These are phyloP conservation scores for Litchi chinensis DNA, from an alignment of 345 rosid genomes.

Conservation along the genomic window DNA sequence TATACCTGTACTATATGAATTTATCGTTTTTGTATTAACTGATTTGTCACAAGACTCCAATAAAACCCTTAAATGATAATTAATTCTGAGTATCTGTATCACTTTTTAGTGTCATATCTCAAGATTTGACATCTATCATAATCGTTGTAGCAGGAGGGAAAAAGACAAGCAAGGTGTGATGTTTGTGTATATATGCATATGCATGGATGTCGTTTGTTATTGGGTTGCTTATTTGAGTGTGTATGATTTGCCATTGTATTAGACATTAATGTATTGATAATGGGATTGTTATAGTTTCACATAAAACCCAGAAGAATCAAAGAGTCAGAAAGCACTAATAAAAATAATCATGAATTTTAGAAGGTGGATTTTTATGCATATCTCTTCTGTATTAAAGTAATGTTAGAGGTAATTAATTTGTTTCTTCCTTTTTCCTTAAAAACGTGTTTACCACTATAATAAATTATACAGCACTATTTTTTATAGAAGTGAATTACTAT, in stretches of 20 bases:
- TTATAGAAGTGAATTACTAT: too few species aligned
- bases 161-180: background rate
- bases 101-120: background rate
- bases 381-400: background rate
- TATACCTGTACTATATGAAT: too few species aligned
- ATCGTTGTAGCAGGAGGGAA: background rate
- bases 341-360: background rate
- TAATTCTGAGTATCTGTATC: background rate
- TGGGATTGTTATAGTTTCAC: background rate
- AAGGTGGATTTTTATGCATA: background rate
- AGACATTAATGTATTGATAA: background rate
- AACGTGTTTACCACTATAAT: too few species aligned
- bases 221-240: background rate
- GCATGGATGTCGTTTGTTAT: background rate
- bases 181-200: background rate
- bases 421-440: too few species aligned
- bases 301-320: background rate
- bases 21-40: too few species aligned
- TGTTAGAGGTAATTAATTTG: background rate
- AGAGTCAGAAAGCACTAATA: background rate
- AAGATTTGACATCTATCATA: background rate
- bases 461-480: too few species aligned
- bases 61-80: background rate
- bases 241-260: background rate
- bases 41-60: background rate